Evolutionary conservation across 768 basidiomycete species (phyloP).

Genomic region (Lactarius hengduanensis): DNA sequence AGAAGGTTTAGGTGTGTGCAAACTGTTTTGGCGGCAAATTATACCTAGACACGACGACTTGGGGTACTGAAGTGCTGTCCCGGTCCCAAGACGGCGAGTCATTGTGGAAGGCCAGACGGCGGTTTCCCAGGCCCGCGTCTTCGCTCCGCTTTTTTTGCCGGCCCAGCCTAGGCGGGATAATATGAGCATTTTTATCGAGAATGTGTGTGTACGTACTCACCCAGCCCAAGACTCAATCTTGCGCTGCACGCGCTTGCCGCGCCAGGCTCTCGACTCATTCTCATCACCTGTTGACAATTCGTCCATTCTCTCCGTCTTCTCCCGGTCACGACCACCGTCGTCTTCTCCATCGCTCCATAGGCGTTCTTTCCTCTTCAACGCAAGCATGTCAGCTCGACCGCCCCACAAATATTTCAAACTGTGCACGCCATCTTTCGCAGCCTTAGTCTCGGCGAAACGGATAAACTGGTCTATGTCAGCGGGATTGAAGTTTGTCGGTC

Average conservation of each 20-base stretch:
- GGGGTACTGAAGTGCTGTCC: conserved; percentile 36
- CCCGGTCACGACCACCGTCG: conserved; percentile 39
- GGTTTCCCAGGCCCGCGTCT: conserved; percentile 33
- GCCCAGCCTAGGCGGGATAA: conserved; percentile 28
- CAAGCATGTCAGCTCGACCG: conserved; percentile 37
- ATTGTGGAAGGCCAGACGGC: conserved; percentile 19
- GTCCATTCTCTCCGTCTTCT: conserved; percentile 34
- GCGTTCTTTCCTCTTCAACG: conserved; percentile 39
- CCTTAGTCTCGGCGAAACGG: conserved; percentile 39
- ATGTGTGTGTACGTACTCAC: conserved; percentile 35
- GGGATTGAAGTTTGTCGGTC: conserved; percentile 31
- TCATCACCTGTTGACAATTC: conserved; percentile 33
- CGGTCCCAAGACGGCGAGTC: conserved; percentile 29
- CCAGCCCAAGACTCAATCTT: conserved; percentile 51
- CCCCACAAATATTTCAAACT: conserved; percentile 38
- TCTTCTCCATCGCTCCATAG: conserved; percentile 39
- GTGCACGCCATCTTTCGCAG: conserved; percentile 37
- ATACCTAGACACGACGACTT: conserved; percentile 44
- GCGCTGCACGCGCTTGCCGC: conserved; percentile 41
- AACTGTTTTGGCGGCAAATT: conserved; percentile 21
- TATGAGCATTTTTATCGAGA: background rate
- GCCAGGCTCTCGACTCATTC: conserved; percentile 34
- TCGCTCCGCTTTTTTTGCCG: conserved; percentile 38
- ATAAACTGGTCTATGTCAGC: conserved; percentile 55
- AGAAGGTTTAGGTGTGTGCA: conserved; percentile 1